Base-by-base conservation (phyloP, 768 basidiomycete genomes). In the Lactarius tabidus region DNA sequence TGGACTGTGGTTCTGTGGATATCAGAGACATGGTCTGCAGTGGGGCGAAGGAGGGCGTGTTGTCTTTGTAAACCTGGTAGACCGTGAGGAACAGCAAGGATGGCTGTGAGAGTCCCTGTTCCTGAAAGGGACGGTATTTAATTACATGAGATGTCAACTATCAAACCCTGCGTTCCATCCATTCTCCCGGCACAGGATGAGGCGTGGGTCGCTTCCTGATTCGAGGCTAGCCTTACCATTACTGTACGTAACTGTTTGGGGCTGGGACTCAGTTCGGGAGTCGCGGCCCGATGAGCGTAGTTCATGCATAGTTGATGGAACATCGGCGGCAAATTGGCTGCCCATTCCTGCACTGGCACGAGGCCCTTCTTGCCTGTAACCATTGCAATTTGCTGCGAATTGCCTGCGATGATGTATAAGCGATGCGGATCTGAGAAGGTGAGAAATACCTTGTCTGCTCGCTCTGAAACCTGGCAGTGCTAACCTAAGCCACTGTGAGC, bases 1-100 rank as follows among this genome's bases (percentile, higher is more conserved):
- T 59, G 33, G 26, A 43, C 41, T 62, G 65, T 26, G 60, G 65
- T 57, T 66, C 65, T 12, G 65, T 43, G 33, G 65, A 62, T 56
- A 58, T 66, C 31, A 26, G 59, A 33, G 45, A 45, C 45, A 45
- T 45, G 10, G n/a, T 45, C 45, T 6, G 4, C 10, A 23, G 45
- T 12, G 45, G 45, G 4, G 9, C 7, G 45, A 23, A 45, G 45
- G 23, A 45, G 20, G n/a, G 9, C 20, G n/a, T n/a, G n/a, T 43
- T 23, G 43, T n/a, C 43, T 45, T 6, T 43, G 43, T 45, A 9
- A 45, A 2, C 43, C 9, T n/a, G 18, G 10, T 12, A n/a, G 43
- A 45, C 45, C n/a, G n/a, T n/a, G n/a, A 5, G 12, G n/a, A 23
- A 23, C 20, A 45, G 45, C n/a, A 23, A 23, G 39, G 23, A 23